Percentiles rank a stretch among this genome's conserved stretches.
Evolutionary conservation across 2,329 filamentous ascomycete species (phyloP).

Genomic region (Coniella lustricola): DNA sequence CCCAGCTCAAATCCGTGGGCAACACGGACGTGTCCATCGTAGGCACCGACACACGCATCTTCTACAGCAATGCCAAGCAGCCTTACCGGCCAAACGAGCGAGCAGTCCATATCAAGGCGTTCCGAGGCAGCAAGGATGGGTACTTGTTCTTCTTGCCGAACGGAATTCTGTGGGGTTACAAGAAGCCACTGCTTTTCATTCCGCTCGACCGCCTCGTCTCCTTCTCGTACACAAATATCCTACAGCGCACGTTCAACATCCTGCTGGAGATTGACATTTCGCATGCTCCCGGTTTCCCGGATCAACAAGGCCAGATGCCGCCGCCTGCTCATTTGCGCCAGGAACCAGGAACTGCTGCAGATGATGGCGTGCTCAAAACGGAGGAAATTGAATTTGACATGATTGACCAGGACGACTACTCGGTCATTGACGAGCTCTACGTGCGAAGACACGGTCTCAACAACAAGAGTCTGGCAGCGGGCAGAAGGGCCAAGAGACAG

Average conservation of each 20-base stretch:
- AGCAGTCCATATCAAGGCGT: conserved; percentile 59
- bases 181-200: conserved; percentile 61
- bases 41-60: conserved; percentile 46
- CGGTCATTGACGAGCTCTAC: conserved; percentile 55
- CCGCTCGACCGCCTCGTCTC: conserved; percentile 53
- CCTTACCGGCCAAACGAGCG: conserved; percentile 53
- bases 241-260: conserved; percentile 64
- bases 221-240: conserved; percentile 60
- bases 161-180: conserved; percentile 64
- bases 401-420: conserved; percentile 63
- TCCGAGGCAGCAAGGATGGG: conserved; percentile 62
- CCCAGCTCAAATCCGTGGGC: conserved; percentile 41
- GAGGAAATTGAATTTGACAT: conserved; percentile 62
- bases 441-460: conserved; percentile 54
- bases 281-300: conserved; percentile 16
- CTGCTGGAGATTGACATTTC: conserved; percentile 50
- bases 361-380: conserved; percentile 29
- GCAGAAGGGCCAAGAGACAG: conserved; percentile 57
- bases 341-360: background rate
- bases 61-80: conserved; percentile 50
- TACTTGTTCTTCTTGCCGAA: conserved; percentile 60
- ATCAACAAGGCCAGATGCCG: background rate
- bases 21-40: conserved; percentile 41
- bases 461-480: conserved; percentile 62
- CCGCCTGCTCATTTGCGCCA: no score